Evolutionary conservation across 805 yeast genomes (phyloP).

Genomic region (Lipomyces chichibuensis): DNA sequence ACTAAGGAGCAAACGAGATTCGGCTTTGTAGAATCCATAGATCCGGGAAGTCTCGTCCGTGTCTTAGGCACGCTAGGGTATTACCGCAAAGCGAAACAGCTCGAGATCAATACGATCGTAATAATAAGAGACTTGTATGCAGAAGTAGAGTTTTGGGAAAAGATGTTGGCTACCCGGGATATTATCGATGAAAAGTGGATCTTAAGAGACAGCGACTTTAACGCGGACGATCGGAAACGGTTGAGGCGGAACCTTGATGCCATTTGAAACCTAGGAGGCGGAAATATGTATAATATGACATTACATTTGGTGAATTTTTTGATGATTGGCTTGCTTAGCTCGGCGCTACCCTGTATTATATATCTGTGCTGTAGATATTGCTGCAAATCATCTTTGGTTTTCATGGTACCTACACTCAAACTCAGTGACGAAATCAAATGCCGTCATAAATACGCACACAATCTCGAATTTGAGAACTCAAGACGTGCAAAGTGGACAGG

Average conservation of each 20-base stretch:
- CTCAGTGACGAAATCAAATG: neutral
- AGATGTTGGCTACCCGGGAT: neutral
- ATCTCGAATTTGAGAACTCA: too few relatives aligned
- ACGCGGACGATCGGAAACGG: neutral
- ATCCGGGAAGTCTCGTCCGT: conserved; percentile 1
- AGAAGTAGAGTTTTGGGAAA: conserved; percentile 7
- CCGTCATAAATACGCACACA: neutral
- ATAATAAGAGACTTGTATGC: neutral
- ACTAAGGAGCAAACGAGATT: neutral
- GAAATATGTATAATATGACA: neutral
- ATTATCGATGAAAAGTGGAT: conserved; percentile 8
- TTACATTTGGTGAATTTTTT: neutral
- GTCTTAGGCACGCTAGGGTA: conserved; percentile 4
- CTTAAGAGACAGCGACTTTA: neutral
- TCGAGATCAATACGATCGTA: neutral
- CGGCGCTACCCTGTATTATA: neutral
- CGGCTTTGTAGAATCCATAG: neutral
- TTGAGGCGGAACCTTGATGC: neutral
- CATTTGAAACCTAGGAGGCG: neutral
- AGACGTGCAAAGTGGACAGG: neutral
- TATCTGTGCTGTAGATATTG: neutral
- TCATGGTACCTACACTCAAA: neutral
- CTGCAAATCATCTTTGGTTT: neutral
- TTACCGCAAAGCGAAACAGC: neutral
- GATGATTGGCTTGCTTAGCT: neutral